phyloP scores from a whole-genome alignment of 2,329 filamentous ascomycete species.

The Coniochaeta ligniaria region DNA sequence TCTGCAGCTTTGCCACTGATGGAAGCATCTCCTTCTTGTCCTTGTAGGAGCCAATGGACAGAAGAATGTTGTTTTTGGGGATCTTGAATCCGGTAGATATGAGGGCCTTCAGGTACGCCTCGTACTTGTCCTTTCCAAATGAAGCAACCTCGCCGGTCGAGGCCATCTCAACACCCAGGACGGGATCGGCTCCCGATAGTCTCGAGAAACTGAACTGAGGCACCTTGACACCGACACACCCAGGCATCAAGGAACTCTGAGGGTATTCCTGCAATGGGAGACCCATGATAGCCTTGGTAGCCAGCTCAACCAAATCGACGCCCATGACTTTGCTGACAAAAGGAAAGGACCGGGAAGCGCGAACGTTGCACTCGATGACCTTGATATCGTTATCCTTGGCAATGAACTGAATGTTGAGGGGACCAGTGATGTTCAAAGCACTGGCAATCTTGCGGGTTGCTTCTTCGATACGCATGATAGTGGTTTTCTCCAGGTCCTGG shows the following conservation, averaged over 20 bases:
- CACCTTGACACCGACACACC: slow-evolving; percentile 94
- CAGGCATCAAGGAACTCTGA: slow-evolving; percentile 62
- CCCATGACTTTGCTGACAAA: slow-evolving; percentile 99
- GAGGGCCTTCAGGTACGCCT: slow-evolving; percentile 94
- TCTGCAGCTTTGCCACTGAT: slow-evolving; percentile 80
- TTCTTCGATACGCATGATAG: slow-evolving; percentile 85
- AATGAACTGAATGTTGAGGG: slow-evolving; percentile 99
- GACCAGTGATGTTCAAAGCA: slow-evolving; percentile 90
- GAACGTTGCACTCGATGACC: slow-evolving; percentile 98
- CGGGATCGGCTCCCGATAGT: slow-evolving; percentile 89
- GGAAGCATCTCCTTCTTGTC: slow-evolving; percentile 97
- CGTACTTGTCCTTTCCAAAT: slow-evolving; percentile 92
- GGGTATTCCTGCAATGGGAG: slow-evolving; percentile 80
- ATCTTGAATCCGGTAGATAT: slow-evolving; percentile 95
- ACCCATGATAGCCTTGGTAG: slow-evolving; percentile 91
- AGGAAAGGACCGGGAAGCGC: slow-evolving; percentile 91
- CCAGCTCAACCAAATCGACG: slow-evolving; percentile 96
- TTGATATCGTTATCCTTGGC: slow-evolving; percentile 99
- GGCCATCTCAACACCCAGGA: slow-evolving; percentile 97
- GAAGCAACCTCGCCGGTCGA: slow-evolving; percentile 97
- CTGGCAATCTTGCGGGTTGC: slow-evolving; percentile 92
- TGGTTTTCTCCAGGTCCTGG: slow-evolving; percentile 84
- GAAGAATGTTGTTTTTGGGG: slow-evolving; percentile 87
- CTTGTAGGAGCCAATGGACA: slow-evolving; percentile 96
- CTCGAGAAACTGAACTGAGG: slow-evolving; percentile 99